Base-by-base conservation (phyloP, 768 basidiomycete species). In the Suillus brevipes region DNA sequence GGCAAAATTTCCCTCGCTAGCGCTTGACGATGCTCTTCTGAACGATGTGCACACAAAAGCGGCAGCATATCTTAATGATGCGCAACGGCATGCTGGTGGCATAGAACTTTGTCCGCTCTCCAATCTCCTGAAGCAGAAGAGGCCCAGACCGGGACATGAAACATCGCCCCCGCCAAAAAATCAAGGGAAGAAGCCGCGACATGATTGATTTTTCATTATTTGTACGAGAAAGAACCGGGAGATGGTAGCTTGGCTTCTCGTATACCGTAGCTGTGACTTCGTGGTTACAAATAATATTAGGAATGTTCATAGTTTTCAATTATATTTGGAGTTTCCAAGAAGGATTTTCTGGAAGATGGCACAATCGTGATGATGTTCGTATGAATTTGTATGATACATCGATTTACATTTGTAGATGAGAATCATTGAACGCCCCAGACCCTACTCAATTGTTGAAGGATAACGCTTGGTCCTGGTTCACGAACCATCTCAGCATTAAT, bases 401-500 rank as follows among this genome's bases (percentile, higher is more conserved):
- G 13, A 38, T 38, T 13, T 38, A 38, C 38, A 38, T 38, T 13
- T 38, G 38, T 13, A 38, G 38, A 38, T 38, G 38, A 13, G 2
- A 38, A 38, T 38, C 38, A 38, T 38, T 38, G 38, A 38, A 38
- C 5, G 38, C 38, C 38, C 38, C 38, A 38, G 38, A 38, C 38
- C 38, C 28, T 38, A 38, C 13, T 38, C 38, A 38, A 13, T 13
- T 2, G 12, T 38, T 38, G 38, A 12, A 38, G 38, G 5, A 38
- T 10, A 38, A 38, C 38, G 3, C 38, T 38, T 13, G 38, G 38
- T 13, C 38, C 38, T 13, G 38, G 38, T 76, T 18, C 18, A 74
- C 82, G 4, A 66, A 89, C 90, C 16, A 78, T 70, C 66, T 84
- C 81, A 10, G 78, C 77, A 3, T 75, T 76, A 50, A 92, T 71